Evolutionary conservation across 208 protist genomes (phyloP), one percentile per base, ranked within the genome.

Genomic region (Leishmania lainsoni): DNA sequence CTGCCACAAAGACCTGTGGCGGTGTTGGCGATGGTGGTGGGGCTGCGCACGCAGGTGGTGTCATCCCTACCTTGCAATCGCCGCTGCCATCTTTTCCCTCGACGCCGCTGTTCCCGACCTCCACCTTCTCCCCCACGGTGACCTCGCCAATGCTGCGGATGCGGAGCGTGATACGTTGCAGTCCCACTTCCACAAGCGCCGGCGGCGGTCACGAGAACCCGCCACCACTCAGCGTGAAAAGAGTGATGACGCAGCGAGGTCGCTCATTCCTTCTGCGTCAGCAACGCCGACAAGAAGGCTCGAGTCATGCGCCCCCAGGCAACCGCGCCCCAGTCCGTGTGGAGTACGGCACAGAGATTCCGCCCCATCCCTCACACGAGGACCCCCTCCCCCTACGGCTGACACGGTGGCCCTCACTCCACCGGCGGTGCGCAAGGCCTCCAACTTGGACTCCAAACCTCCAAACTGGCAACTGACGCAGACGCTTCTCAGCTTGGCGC

Each of bases 251-350:
- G 52, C 73, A 45, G 29, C 73, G 49, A 4, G 45, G 51, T 12
- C 52, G 39, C 14, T 76, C 73, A n/a, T 76, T 20, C 9, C 73
- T 76, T 1, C 48, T 75, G n/a, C 22, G 71, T 14, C 71, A 29
- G 48, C 71, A 79, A 54, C 75, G 65, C 56, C 75, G 77, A 12
- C 81, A 68, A n/a, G 42, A 35, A 35, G 56, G 39, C 52, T 45
- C 35, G 6, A 52, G 12, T 20, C 12, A 26, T 10, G 9, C 79
- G 5, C 35, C 35, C 35, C 35, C 35, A 39, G 35, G 35, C 35
- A 1, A 39, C 35, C 2, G 35, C 35, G 35, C 35, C 35, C 22
- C 63, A 9, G 14, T 20, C 32, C 32, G 22, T 5, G 22, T 32
- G 16, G 52, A 1, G 17, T 56, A 20, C 17, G 17, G 22, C 52